A percentile compares a stretch with the other conserved stretches of the same genome.
These are phyloP conservation scores for Globisporangium apiculatum DNA, from an alignment of 352 stramenopile species.

Conservation along the genomic window DNA sequence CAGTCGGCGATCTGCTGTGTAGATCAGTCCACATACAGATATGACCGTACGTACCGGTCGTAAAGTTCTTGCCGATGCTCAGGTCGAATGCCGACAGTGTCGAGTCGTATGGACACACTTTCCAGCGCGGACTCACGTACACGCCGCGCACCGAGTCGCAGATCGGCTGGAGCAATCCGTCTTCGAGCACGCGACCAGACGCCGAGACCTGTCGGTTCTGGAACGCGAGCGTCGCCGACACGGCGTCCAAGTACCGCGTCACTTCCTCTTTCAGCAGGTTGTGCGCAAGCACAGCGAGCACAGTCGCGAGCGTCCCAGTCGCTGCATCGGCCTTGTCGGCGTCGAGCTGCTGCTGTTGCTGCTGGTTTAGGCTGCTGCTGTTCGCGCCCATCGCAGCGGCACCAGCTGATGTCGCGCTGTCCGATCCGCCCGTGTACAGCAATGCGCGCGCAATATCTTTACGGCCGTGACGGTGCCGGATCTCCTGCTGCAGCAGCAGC, in stretches of 20 bases:
- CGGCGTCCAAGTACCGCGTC: slow-evolving; percentile 52
- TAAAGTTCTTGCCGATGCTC: slow-evolving; percentile 79
- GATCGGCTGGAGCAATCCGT: slow-evolving; percentile 70
- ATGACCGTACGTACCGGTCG: slow-evolving; percentile 29
- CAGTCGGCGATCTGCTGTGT: neutral
- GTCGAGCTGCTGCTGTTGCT: slow-evolving; percentile 14
- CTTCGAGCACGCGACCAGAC: slow-evolving; percentile 63
- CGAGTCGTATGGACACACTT: slow-evolving; percentile 70
- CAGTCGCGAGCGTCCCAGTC: slow-evolving; percentile 41
- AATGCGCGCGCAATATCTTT: slow-evolving; percentile 61
- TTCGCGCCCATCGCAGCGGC: neutral
- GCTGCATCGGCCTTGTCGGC: slow-evolving; percentile 31
- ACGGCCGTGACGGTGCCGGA: slow-evolving; percentile 61
- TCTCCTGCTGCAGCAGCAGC: slow-evolving; percentile 75
- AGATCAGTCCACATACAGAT: too few species aligned
- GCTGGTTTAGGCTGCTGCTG: neutral
- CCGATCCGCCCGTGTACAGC: slow-evolving; percentile 32
- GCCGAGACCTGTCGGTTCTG: slow-evolving; percentile 48
- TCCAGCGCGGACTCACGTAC: slow-evolving; percentile 73
- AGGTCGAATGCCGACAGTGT: slow-evolving; percentile 77
- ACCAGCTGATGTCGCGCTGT: slow-evolving; percentile 3
- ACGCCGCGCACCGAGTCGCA: slow-evolving; percentile 79
- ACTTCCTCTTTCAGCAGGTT: slow-evolving; percentile 78
- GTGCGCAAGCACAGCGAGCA: slow-evolving; percentile 64
- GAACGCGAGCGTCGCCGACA: slow-evolving; percentile 57